These are phyloP conservation scores for Trametes cubensis DNA, from an alignment of 768 basidiomycete genomes.

Conservation along the genomic window DNA sequence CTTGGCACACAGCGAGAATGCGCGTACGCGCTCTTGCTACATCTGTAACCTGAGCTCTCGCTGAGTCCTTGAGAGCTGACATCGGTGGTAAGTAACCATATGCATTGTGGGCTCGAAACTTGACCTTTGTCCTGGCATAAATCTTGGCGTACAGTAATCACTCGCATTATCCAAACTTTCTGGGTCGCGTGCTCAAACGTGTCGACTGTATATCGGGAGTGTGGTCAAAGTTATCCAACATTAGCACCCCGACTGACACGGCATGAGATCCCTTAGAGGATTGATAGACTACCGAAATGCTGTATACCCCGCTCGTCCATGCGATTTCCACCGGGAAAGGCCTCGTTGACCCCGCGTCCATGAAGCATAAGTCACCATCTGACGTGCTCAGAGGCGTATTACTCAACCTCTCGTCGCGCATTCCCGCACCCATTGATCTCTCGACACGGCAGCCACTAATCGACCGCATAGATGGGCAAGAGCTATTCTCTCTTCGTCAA, in stretches of 20 bases:
- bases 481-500: not conserved
- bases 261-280: not conserved
- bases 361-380: slow-evolving; percentile 8
- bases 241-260: not conserved
- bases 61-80: no score
- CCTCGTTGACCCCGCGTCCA: not conserved
- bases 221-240: no score
- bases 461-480: not conserved
- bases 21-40: no score
- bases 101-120: no score
- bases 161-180: no score
- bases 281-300: not conserved
- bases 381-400: slow-evolving; percentile 1
- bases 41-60: no score
- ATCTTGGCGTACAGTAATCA: no score
- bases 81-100: no score
- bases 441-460: not conserved
- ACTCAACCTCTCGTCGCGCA: slow-evolving; percentile 7
- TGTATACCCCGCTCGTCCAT: not conserved
- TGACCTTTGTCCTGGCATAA: no score
- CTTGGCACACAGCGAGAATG: no score
- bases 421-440: not conserved
- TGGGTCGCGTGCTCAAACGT: no score
- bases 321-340: not conserved
- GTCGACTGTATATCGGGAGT: no score